Conservation (phyloP, 768 basidiomycete species). For the Porphyrellus cyaneotinctus region DNA sequence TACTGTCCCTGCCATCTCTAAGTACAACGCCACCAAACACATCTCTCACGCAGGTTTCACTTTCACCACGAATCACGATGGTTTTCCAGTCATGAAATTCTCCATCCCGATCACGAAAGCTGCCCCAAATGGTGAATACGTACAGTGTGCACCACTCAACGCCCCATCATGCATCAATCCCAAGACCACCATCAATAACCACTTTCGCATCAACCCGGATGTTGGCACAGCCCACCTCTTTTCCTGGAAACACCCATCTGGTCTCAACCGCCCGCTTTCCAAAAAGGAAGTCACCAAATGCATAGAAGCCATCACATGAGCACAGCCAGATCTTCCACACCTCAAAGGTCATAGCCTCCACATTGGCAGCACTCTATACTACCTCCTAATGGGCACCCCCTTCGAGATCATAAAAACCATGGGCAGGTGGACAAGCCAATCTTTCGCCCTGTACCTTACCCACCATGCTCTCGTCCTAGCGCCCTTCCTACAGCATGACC, state of each 20-base stretch:
- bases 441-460: neutral
- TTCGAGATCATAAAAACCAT: neutral
- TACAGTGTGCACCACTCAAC: neutral
- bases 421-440: neutral
- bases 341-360: conserved; percentile 1
- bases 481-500: neutral
- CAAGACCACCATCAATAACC: neutral
- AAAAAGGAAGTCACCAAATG: neutral
- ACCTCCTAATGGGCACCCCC: neutral
- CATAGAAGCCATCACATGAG: neutral
- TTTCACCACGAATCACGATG: neutral
- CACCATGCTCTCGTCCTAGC: neutral
- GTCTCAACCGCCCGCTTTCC: neutral
- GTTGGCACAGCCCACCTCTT: neutral
- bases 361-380: neutral
- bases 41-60: too few relatives aligned
- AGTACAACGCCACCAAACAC: neutral
- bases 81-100: neutral
- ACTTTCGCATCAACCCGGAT: neutral
- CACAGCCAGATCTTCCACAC: neutral
- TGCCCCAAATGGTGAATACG: accelerated
- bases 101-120: neutral
- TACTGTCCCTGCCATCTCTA: neutral
- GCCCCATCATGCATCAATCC: neutral
- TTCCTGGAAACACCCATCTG: neutral